These are phyloP conservation scores for Lachancea sp. DNA, from an alignment of 805 yeast genomes.

Conservation along the genomic window DNA sequence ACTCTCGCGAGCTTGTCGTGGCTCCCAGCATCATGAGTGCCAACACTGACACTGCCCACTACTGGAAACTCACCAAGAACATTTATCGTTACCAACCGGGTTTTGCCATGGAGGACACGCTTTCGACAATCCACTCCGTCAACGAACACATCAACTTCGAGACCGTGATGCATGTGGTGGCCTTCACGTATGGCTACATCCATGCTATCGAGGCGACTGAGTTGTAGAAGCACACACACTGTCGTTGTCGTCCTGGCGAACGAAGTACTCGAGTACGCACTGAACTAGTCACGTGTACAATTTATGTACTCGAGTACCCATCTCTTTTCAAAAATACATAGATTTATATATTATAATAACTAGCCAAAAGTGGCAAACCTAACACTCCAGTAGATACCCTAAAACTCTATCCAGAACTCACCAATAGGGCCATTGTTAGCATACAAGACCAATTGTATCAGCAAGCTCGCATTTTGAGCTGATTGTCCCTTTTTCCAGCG, in stretches of 20 bases:
- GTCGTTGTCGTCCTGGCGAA: background rate
- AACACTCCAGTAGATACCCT: background rate
- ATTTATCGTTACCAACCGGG: slow-evolving; percentile 58
- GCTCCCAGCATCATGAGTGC: slow-evolving; percentile 61
- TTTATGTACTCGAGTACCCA: too few relatives aligned
- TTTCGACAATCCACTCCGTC: slow-evolving; percentile 20
- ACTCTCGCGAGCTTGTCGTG: slow-evolving; percentile 27
- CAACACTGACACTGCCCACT: slow-evolving; percentile 63
- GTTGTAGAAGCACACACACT: background rate
- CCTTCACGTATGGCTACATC: slow-evolving; percentile 19
- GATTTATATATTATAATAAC: too few relatives aligned
- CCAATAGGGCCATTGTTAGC: background rate
- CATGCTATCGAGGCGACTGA: slow-evolving; percentile 10
- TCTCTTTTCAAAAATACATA: too few relatives aligned
- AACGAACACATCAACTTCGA: slow-evolving; percentile 20
- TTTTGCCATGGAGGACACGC: slow-evolving; percentile 17
- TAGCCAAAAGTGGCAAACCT: background rate
- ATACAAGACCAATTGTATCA: background rate
- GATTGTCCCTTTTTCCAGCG: background rate
- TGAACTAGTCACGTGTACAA: too few relatives aligned
- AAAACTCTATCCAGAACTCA: background rate
- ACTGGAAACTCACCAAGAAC: slow-evolving; percentile 55
- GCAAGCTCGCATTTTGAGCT: background rate
- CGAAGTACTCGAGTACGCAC: background rate
- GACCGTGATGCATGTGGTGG: slow-evolving; percentile 21